Conservation (phyloP, 345 rosid genomes). For the Iberis pinnata region DNA sequence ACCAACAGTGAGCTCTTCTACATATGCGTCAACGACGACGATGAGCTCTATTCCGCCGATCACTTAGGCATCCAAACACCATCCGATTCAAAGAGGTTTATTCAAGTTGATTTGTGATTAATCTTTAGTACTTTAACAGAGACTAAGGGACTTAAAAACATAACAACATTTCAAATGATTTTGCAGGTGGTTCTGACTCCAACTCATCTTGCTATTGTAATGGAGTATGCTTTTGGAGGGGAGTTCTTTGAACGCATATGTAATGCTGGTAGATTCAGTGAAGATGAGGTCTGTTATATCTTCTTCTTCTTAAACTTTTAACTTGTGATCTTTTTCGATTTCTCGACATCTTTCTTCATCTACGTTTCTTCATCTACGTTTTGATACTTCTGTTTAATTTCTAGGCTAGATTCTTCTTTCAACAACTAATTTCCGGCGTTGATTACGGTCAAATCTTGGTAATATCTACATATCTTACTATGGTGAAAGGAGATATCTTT, state of each 20-base stretch:
- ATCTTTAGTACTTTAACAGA: too few relatives aligned
- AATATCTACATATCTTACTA: constrained; percentile 12
- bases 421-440: constrained; percentile 83
- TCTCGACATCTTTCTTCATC: background rate
- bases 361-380: background rate
- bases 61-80: constrained; percentile 83
- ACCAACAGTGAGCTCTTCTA: too few relatives aligned
- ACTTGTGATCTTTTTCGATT: constrained; percentile 7
- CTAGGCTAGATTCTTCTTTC: constrained; percentile 91
- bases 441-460: constrained; percentile 74
- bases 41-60: too few relatives aligned
- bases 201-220: too few relatives aligned
- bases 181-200: too few relatives aligned
- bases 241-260: too few relatives aligned
- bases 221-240: too few relatives aligned
- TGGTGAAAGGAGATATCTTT: background rate
- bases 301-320: background rate
- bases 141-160: too few relatives aligned
- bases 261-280: too few relatives aligned
- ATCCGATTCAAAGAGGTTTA: constrained; percentile 77
- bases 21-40: too few relatives aligned
- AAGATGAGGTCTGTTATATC: too few relatives aligned
- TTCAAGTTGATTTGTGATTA: background rate
- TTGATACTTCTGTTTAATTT: constrained; percentile 1
- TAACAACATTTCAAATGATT: too few relatives aligned